Conservation (phyloP, 495 filamentous ascomycete species). For the Podospora pseudoanserina region DNA sequence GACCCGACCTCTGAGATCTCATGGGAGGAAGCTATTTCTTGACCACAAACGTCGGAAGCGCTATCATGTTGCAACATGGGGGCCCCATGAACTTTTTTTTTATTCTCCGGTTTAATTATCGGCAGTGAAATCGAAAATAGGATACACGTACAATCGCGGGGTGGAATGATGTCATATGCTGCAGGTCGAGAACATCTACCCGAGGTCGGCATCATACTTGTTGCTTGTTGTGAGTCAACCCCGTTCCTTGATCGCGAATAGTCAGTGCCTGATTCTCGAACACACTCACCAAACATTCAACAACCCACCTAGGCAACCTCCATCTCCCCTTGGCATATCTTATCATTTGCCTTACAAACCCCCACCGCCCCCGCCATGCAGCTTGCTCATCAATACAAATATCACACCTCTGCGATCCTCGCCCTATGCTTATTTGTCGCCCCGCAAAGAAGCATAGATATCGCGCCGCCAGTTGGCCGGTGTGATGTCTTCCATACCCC, state of each 20-base stretch:
- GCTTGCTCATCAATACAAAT: neutral
- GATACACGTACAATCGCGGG: neutral
- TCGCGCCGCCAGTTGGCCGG: neutral
- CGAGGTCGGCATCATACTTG: neutral
- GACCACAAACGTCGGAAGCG: neutral
- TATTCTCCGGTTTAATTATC: neutral
- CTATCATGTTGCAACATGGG: neutral
- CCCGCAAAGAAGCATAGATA: neutral
- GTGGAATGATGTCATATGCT: neutral
- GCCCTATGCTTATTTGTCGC: neutral
- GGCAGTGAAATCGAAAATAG: neutral
- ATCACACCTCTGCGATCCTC: neutral
- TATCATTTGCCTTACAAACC: neutral
- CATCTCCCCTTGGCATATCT: neutral
- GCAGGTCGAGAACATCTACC: neutral
- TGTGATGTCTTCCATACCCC: no score
- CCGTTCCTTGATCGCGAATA: no score
- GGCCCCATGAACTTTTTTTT: neutral
- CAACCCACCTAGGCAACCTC: neutral
- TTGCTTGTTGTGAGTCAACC: neutral
- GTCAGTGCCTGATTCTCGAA: neutral
- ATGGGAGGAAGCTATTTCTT: neutral
- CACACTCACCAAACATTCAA: neutral
- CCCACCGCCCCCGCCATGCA: neutral
- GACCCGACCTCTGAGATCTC: neutral